A percentile compares a stretch with the other conserved stretches of the same genome.
phyloP scores from a whole-genome alignment of 2,329 filamentous ascomycete species.

The Apiospora marii region DNA sequence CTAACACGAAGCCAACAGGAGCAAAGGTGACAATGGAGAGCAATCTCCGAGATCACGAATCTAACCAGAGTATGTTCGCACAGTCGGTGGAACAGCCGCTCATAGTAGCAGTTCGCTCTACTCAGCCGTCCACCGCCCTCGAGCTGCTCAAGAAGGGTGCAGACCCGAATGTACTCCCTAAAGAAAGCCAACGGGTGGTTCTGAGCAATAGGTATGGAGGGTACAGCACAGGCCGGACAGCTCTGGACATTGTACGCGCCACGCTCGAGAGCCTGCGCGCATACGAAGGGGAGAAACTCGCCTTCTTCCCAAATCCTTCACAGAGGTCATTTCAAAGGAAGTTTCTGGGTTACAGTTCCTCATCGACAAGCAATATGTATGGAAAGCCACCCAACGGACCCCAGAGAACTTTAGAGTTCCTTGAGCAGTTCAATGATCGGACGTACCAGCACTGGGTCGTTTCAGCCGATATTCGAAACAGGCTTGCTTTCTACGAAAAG shows the following conservation, averaged over 20 bases:
- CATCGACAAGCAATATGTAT: neutral
- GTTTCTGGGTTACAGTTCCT: neutral
- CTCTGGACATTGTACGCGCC: slow-evolving; percentile 67
- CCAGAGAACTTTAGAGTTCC: slow-evolving; percentile 57
- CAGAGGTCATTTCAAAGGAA: neutral
- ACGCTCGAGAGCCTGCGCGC: slow-evolving; percentile 49
- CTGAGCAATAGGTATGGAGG: slow-evolving; percentile 38
- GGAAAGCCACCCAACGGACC: slow-evolving; percentile 39
- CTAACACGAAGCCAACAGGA: slow-evolving; percentile 23
- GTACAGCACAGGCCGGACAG: slow-evolving; percentile 51
- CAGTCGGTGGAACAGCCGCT: slow-evolving; percentile 68
- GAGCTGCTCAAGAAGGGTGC: slow-evolving; percentile 70
- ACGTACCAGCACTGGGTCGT: slow-evolving; percentile 69
- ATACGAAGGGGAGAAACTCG: neutral
- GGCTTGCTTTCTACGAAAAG: slow-evolving; percentile 37
- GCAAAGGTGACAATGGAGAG: slow-evolving; percentile 9
- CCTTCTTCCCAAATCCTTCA: neutral
- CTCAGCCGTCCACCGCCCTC: slow-evolving; percentile 55
- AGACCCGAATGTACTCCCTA: slow-evolving; percentile 68
- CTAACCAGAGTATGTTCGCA: slow-evolving; percentile 58
- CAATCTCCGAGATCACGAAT: slow-evolving; percentile 42
- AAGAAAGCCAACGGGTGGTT: slow-evolving; percentile 46
- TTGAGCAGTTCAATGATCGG: slow-evolving; percentile 56
- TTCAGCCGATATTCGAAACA: slow-evolving; percentile 45
- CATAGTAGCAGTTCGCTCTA: slow-evolving; percentile 64